Evolutionary conservation across 164 flowering plant species (phyloP), one percentile per base, ranked within the genome.

Genomic region (Vitis rotundifolia): DNA sequence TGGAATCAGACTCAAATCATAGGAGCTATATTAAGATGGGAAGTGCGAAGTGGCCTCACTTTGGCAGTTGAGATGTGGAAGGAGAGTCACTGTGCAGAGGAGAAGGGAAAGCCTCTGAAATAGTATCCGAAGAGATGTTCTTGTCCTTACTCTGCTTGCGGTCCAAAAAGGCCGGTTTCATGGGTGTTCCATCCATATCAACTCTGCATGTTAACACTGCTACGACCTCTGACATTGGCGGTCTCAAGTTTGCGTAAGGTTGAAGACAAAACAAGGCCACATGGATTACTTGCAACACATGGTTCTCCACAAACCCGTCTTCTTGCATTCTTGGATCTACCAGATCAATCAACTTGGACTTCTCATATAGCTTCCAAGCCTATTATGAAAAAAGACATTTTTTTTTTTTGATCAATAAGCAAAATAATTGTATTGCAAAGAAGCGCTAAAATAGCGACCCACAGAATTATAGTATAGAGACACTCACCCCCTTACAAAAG

Each of bases 301-400:
- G 88, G 59, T 77, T 86, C 75, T 88, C 89, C 29, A 61, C 71
- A 56, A 77, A 74, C 10, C 83, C 87, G 28, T 80, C 81, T 71
- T 76, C 77, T 53, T 49, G 61, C 59, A 90, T 60, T 70, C 67
- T 78, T 11, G 85, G 84, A 79, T 90, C 91, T 22, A 88, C 81
- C 3, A 89, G 71, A 15, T 87, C 89, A 18, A 76, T 53, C 47
- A 87, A 37, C 50, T 19, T 74, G 11, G 87, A 83, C 60, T 80
- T 80, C 72, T 85, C 90, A 18, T 87, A 82, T 19, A 90, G 81
- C 79, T 82, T 90, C 93, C 95, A 88, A 44, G 92, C 91, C 93
- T 90, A 53, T 5, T 53, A 59, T 62, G 11, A 73, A 26, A 67
- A 73, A 50, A 53, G 37, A 14, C 18, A n/a, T n/a, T n/a, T n/a